phyloP scores from a whole-genome alignment of 1,284 basidiomycete species.

The Chondrostereum purpureum region DNA sequence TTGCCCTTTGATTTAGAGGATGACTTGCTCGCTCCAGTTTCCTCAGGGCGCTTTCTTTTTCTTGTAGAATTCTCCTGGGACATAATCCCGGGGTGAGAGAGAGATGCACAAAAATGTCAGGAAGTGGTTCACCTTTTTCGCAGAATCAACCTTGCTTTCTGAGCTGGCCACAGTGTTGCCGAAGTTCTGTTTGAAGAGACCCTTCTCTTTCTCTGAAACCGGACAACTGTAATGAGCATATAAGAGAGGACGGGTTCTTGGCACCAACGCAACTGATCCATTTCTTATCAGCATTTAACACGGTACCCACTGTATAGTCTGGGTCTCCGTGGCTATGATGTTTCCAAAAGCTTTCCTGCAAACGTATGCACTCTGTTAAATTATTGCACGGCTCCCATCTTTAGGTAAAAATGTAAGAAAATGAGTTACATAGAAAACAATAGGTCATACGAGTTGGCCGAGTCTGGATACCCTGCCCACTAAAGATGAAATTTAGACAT shows the following conservation, averaged over 20 bases:
- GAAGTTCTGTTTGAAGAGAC: constrained; percentile 36
- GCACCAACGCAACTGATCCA: constrained; percentile 49
- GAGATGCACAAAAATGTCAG: too few species aligned
- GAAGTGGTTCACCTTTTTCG: neutral
- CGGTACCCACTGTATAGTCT: constrained; percentile 9
- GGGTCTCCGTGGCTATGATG: constrained; percentile 10
- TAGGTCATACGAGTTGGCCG: constrained; percentile 28
- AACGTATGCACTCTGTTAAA: constrained; percentile 9
- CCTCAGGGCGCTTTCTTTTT: neutral
- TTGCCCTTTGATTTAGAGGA: neutral
- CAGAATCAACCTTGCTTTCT: too few species aligned
- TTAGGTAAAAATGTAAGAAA: too few species aligned
- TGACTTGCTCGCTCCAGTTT: neutral
- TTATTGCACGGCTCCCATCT: constrained; percentile 18
- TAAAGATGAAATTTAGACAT: too few species aligned
- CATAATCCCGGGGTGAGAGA: too few species aligned
- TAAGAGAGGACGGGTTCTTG: too few species aligned
- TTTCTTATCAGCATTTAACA: constrained; percentile 26
- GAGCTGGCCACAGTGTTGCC: constrained; percentile 7
- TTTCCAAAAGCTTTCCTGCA: constrained; percentile 13
- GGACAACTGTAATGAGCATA: too few species aligned
- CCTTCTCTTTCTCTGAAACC: constrained; percentile 32
- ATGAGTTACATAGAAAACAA: neutral
- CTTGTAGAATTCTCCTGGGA: constrained; percentile 20
- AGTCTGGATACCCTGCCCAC: constrained; percentile 40